A percentile compares a stretch with the other conserved stretches of the same genome.
Evolutionary conservation across 208 protist genomes (phyloP).

Genomic region (Leishmania braziliensis): DNA sequence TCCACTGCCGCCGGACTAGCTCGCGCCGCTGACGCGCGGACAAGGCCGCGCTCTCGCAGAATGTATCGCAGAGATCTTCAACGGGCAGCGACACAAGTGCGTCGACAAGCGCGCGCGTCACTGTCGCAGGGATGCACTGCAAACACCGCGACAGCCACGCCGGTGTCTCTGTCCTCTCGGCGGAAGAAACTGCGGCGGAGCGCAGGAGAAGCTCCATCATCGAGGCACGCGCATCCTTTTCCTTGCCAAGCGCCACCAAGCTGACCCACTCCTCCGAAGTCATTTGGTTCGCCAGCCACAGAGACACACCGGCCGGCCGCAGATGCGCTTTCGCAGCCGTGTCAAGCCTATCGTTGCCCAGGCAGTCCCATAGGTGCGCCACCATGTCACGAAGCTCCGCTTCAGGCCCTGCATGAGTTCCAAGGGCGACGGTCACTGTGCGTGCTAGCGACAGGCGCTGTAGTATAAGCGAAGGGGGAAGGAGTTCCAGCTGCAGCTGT

Average conservation of each 20-base stretch:
- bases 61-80: conserved; percentile 25
- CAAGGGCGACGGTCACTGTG: conserved; percentile 47
- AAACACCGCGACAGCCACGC: conserved; percentile 58
- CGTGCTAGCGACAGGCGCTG: conserved; percentile 55
- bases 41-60: not conserved
- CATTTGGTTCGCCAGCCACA: conserved; percentile 48
- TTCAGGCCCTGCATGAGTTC: conserved; percentile 26
- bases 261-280: conserved; percentile 64
- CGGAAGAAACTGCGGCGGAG: conserved; percentile 13
- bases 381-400: conserved; percentile 43
- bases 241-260: conserved; percentile 51
- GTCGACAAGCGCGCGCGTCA: conserved; percentile 69
- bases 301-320: not conserved
- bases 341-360: conserved; percentile 3
- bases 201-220: conserved; percentile 57
- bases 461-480: conserved; percentile 29
- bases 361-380: conserved; percentile 42
- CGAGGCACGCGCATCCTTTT: conserved; percentile 42
- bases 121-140: conserved; percentile 38
- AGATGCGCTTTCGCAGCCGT: not conserved
- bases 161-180: conserved; percentile 2
- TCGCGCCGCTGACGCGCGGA: not conserved
- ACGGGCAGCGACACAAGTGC: conserved; percentile 44
- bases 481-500: conserved; percentile 3
- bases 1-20: conserved; percentile 14